Evolutionary conservation across 2,329 filamentous ascomycete genomes (phyloP), one percentile per base, ranked within the genome.

Genomic region (Chalara sp.): DNA sequence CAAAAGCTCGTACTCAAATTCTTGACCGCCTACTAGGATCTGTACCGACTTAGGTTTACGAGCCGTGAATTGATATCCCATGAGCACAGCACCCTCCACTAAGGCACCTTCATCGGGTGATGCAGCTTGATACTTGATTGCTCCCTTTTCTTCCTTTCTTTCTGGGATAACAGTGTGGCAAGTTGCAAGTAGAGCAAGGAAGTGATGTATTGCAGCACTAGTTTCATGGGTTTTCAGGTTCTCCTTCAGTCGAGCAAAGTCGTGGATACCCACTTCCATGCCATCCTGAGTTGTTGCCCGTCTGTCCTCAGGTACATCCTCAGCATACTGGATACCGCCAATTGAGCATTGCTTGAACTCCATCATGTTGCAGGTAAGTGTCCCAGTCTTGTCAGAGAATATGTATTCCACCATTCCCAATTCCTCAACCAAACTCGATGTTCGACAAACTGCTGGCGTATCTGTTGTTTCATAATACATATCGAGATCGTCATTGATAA

Each of bases 111-210:
- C 93, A 59, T 99, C 93, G 1, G 93, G 93, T 29, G 93, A 99
- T 1, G 95, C 92, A 29, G 93, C 93, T 71, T 99, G 95, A 61
- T 99, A 99, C 70, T 95, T 97, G 75, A 99, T 96, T 37, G 83
- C 78, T 1, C 80, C 78, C 53, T 87, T 87, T 60, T 89, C 85
- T 42, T 90, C 87, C 46, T 83, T 83, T 61, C 84, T 77, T 70
- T 99, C 93, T 0, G 93, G 95, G 63, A 99, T 99, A 58, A 99
- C 93, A 0, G 93, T 99, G 68, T 99, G 93, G 61, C 93, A 99
- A 6, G 87, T 95, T 6, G 92, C 78, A 32, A 99, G 77, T 12
- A 99, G 76, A 2, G 87, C 79, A 46, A 97, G 75, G 68, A 99
- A 97, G 61, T 99, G 88, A 59, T 95, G 75, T 56, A 88, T 87